phyloP scores from a whole-genome alignment of 129 eudicot genomes.

The Helichrysum umbraculigerum region DNA sequence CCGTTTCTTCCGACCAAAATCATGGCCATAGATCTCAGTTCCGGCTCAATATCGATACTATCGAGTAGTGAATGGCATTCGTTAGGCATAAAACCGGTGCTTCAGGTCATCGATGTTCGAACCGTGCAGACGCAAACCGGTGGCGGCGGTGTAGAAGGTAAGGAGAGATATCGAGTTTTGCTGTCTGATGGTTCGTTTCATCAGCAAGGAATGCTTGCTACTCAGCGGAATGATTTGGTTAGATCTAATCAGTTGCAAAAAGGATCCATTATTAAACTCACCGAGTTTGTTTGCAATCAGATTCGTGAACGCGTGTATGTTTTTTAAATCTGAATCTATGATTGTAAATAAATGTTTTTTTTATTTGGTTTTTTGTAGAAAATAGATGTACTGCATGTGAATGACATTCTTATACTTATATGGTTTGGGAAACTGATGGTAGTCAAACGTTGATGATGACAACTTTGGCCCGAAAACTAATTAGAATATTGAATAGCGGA shows the following conservation, averaged over 20 bases:
- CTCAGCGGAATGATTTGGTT: constrained; percentile 68
- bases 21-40: constrained; percentile 54
- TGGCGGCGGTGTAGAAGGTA: constrained; percentile 14
- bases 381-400: background rate
- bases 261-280: constrained; percentile 64
- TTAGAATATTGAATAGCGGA: too few species aligned
- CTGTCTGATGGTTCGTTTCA: constrained; percentile 62
- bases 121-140: constrained; percentile 37
- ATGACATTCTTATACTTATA: background rate
- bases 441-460: background rate
- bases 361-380: background rate
- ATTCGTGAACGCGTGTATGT: constrained; percentile 64
- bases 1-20: background rate
- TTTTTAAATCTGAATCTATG: too few species aligned
- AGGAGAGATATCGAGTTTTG: constrained; percentile 59
- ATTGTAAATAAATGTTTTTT: too few species aligned
- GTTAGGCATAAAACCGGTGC: constrained; percentile 44
- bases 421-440: background rate
- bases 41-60: constrained; percentile 50
- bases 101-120: constrained; percentile 62
- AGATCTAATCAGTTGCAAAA: constrained; percentile 45
- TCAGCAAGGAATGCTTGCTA: constrained; percentile 81
- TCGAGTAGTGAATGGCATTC: constrained; percentile 25
- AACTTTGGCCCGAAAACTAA: too few species aligned
- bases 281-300: constrained; percentile 48